Evolutionary conservation across 192 early-diverging fungal genomes (phyloP), one percentile per base, ranked within the genome.

Genomic region (Coemansia sp.): DNA sequence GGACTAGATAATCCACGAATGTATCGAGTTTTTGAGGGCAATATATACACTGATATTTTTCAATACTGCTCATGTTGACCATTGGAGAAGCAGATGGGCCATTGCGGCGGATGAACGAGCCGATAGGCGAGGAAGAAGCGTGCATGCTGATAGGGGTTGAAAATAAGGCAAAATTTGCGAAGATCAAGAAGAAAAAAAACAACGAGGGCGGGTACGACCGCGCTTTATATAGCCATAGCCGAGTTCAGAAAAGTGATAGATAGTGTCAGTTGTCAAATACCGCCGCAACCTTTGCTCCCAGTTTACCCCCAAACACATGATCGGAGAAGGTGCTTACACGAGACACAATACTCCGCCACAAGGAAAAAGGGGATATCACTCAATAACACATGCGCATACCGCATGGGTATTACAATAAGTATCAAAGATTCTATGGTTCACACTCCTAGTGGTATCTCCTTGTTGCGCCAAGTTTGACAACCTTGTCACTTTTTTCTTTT

Each of bases 111-210:
- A 15, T 22, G 64, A 65, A 47, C 11, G 64, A 20, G 41, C 41
- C 31, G 29, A 46, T 7, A 18, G 64, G 40, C 29, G 40, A 20
- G 12, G 27, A 44, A 27, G 18, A 47, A 34, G 64, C 5, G 18
- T 20, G 20, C 49, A 52, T 52, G 8, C 10, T 24, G 49, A 10
- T 52, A 22, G n/a, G 24, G 49, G 22, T 52, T 20, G 9, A 22
- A 27, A 22, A 22, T n/a, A 0, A 16, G 10, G 4, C 36, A 38
- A 36, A 13, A 89, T 39, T n/a, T 3, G 31, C 1, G 31, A 85
- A 81, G 3, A 31, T 55, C 9, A 31, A 18, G 12, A 38, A 10
- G 24, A 18, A 22, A 47, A 18, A 47, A 47, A 27, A 27, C 1
- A 27, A 27, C 1, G 27, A 27, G 27, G 27, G 27, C 27, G 27